Conservation (phyloP, 2,329 filamentous ascomycete genomes). For the Fusarium proliferatum region DNA sequence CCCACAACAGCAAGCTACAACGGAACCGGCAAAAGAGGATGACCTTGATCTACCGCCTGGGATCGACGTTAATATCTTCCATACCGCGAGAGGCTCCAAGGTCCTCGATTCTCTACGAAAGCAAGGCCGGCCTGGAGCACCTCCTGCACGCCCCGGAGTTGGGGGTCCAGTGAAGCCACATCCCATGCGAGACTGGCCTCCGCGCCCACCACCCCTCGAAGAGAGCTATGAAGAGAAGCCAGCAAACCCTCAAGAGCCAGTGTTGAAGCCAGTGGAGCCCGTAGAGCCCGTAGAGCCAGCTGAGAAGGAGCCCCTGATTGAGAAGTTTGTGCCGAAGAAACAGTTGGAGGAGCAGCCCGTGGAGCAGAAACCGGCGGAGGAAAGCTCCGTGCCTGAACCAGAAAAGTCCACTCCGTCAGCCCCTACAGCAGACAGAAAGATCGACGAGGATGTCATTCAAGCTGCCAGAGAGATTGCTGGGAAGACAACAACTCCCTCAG, state of each 20-base stretch:
- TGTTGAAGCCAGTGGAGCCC: not conserved
- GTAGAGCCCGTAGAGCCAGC: not conserved
- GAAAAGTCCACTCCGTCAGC: not conserved
- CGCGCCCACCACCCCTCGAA: conserved; percentile 36
- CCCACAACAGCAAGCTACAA: conserved; percentile 6
- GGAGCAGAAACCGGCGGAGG: not conserved
- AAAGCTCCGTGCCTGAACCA: not conserved
- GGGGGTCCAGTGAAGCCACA: conserved; percentile 50
- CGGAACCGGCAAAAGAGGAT: conserved; percentile 30
- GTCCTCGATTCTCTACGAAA: conserved; percentile 55
- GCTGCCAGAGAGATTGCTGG: conserved; percentile 43
- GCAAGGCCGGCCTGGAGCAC: conserved; percentile 26
- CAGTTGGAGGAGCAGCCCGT: not conserved
- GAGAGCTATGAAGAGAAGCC: conserved; percentile 1
- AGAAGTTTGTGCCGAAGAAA: not conserved
- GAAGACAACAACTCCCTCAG: conserved; percentile 23
- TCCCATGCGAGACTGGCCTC: conserved; percentile 52
- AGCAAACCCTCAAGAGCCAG: conserved; percentile 6
- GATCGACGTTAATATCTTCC: conserved; percentile 61
- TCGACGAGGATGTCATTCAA: conserved; percentile 36
- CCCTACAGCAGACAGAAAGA: conserved; percentile 7
- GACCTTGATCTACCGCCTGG: conserved; percentile 53
- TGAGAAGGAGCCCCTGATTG: not conserved
- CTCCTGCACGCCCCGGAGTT: conserved; percentile 11
- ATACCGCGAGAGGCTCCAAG: conserved; percentile 58